A percentile compares a stretch with the other conserved stretches of the same genome.
Conservation (phyloP, 371 early-diverging fungal species). For the Mortierella sp. region DNA sequence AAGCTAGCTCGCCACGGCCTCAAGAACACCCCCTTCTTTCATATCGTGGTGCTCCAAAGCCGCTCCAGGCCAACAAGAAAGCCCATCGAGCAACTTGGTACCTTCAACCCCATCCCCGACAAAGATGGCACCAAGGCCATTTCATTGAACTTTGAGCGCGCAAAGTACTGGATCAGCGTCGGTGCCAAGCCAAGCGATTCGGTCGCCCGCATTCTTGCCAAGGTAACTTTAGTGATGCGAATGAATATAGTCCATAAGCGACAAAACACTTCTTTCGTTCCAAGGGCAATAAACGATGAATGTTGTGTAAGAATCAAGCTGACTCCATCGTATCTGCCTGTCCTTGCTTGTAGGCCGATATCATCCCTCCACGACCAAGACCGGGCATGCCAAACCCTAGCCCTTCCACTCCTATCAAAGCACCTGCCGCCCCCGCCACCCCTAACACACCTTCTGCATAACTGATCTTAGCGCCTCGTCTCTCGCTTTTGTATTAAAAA, state of each 20-base stretch:
- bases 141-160: conserved; percentile 87
- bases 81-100: conserved; percentile 92
- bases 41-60: conserved; percentile 92
- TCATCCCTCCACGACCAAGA: conserved; percentile 68
- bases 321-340: background rate
- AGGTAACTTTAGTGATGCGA: conserved; percentile 63
- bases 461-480: conserved; percentile 2
- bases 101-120: conserved; percentile 91
- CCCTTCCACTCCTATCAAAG: conserved; percentile 37
- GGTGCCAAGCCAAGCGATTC: conserved; percentile 94
- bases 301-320: background rate
- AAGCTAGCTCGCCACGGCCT: conserved; percentile 92
- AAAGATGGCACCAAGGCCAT: conserved; percentile 82
- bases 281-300: too few relatives aligned
- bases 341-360: conserved; percentile 60
- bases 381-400: conserved; percentile 67
- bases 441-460: conserved; percentile 46
- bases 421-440: conserved; percentile 15
- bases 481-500: background rate
- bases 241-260: too few relatives aligned
- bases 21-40: conserved; percentile 91
- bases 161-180: conserved; percentile 96
- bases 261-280: background rate
- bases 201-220: conserved; percentile 89
- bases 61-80: conserved; percentile 87